Conservation (phyloP, 495 filamentous ascomycete species). For the Aspergillus ostianus region DNA sequence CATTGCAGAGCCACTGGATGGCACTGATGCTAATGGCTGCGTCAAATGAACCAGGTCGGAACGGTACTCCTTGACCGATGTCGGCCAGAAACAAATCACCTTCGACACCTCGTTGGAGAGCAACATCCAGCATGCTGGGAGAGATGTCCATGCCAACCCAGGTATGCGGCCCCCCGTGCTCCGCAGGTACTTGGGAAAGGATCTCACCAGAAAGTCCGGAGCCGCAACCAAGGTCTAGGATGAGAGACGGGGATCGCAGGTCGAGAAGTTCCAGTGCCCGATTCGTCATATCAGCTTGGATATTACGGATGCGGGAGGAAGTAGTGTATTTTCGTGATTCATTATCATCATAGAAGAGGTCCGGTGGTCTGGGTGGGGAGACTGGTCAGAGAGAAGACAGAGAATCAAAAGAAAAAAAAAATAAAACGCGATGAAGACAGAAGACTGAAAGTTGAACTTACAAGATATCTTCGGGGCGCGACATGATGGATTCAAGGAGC, state of each 20-base stretch:
- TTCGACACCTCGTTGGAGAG: conserved; percentile 85
- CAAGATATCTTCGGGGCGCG: conserved; percentile 92
- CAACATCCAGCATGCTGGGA: conserved; percentile 89
- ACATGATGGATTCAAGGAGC: conserved; percentile 59
- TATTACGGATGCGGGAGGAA: conserved; percentile 87
- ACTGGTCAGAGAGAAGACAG: background rate
- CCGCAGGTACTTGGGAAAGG: conserved; percentile 61
- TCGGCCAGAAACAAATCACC: conserved; percentile 91
- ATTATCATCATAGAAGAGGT: conserved; percentile 94
- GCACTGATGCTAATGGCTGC: conserved; percentile 92
- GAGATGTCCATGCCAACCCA: conserved; percentile 97
- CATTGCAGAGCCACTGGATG: conserved; percentile 97
- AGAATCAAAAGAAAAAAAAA: background rate
- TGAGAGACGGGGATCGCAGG: conserved; percentile 74
- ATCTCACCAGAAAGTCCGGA: conserved; percentile 94
- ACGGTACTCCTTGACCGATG: conserved; percentile 93
- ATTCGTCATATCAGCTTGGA: conserved; percentile 91
- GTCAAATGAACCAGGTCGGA: conserved; percentile 89
- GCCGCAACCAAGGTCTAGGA: conserved; percentile 94
- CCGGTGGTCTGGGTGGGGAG: conserved; percentile 65
- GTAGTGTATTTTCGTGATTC: conserved; percentile 98
- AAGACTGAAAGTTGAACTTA: conserved; percentile 35
- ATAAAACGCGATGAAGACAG: background rate
- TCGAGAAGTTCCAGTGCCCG: conserved; percentile 88
- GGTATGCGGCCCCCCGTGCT: conserved; percentile 79